A percentile compares a stretch with the other conserved stretches of the same genome.
phyloP scores from a whole-genome alignment of 129 eudicot genomes.

The Pulicaria dysenterica region DNA sequence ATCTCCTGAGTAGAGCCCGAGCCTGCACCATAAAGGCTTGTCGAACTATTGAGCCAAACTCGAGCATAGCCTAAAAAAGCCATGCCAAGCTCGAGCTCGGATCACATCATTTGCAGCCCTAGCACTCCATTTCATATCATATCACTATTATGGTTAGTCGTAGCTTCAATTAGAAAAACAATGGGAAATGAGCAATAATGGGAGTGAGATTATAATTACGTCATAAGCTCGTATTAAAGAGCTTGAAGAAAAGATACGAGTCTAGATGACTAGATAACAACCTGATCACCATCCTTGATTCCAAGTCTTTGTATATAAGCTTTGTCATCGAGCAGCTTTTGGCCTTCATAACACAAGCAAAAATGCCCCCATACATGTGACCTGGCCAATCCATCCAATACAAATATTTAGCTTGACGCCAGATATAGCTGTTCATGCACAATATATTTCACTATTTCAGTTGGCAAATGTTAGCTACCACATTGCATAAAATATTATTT shows the following conservation, averaged over 20 bases:
- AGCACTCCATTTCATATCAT: not conserved
- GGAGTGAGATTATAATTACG: not conserved
- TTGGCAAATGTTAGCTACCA: slow-evolving; percentile 2
- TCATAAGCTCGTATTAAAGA: slow-evolving; percentile 12
- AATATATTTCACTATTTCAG: slow-evolving; percentile 11
- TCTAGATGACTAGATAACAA: slow-evolving; percentile 18
- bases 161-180: slow-evolving; percentile 2
- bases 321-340: slow-evolving; percentile 47
- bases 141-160: not conserved
- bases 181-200: not conserved
- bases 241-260: not conserved
- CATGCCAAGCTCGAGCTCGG: too few relatives aligned
- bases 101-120: not conserved
- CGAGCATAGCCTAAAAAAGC: too few relatives aligned
- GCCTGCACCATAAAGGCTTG: too few relatives aligned
- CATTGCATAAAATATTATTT: not conserved
- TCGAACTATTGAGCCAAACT: too few relatives aligned
- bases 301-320: slow-evolving; percentile 49
- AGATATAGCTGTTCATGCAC: slow-evolving; percentile 3
- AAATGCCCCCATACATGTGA: slow-evolving; percentile 65
- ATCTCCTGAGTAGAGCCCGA: too few relatives aligned
- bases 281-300: slow-evolving; percentile 73
- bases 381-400: slow-evolving; percentile 34
- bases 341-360: slow-evolving; percentile 56
- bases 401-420: slow-evolving; percentile 8